Percentiles rank a stretch among this genome's conserved stretches.
These are phyloP conservation scores for Cercis canadensis DNA, from an alignment of 306 rosid species.

Conservation along the genomic window DNA sequence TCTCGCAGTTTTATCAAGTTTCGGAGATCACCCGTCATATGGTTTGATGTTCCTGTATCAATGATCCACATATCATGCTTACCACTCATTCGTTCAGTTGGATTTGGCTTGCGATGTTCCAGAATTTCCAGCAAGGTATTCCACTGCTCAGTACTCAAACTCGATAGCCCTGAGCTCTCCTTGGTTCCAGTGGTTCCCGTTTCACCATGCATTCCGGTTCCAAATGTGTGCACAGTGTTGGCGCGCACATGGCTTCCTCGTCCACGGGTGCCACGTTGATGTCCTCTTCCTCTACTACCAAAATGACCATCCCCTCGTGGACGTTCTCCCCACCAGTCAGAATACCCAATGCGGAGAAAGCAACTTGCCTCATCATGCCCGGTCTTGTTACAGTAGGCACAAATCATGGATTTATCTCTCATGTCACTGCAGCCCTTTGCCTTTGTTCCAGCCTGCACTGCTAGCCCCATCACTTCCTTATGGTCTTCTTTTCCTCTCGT, in stretches of 20 bases:
- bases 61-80: too few species aligned
- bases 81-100: neutral
- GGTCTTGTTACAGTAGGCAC: neutral
- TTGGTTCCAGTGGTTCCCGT: neutral
- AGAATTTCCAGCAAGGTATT: neutral
- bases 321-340: conserved; percentile 6
- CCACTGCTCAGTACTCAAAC: conserved; percentile 15
- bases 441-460: neutral
- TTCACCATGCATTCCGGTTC: neutral
- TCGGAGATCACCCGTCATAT: too few species aligned
- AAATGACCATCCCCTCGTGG: neutral
- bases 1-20: too few species aligned
- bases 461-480: neutral
- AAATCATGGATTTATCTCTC: neutral
- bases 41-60: neutral
- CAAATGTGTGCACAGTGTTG: neutral
- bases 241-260: neutral
- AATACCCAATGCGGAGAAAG: conserved; percentile 7
- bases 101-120: neutral
- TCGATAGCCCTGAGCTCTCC: neutral
- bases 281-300: conserved; percentile 2
- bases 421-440: neutral
- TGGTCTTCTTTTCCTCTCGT: neutral
- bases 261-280: neutral
- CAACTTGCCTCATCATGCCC: neutral